A percentile compares a stretch with the other conserved stretches of the same genome.
These are phyloP conservation scores for Fusarium hainanense DNA, from an alignment of 2,329 filamentous ascomycete species.

Conservation along the genomic window DNA sequence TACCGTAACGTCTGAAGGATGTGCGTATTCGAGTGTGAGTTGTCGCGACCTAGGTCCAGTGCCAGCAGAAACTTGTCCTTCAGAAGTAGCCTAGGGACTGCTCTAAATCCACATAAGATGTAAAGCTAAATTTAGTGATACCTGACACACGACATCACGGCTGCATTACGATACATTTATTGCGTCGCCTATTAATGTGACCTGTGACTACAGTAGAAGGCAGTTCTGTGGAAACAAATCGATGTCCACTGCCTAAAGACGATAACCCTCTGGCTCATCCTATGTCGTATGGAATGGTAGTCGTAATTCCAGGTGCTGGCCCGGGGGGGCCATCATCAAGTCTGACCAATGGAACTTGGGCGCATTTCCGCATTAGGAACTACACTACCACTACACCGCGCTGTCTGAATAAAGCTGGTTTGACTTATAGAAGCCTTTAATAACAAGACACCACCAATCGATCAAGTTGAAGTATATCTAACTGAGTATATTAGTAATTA, in stretches of 20 bases:
- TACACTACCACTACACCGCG: neutral
- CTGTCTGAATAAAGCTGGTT: neutral
- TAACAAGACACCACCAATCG: neutral
- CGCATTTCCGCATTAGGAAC: conserved; percentile 25
- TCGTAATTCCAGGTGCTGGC: neutral
- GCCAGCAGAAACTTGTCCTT: neutral
- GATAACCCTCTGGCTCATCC: neutral
- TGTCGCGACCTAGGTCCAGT: neutral
- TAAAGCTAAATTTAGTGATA: neutral
- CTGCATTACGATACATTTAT: neutral
- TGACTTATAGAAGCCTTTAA: neutral
- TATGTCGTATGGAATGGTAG: neutral
- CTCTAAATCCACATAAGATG: neutral
- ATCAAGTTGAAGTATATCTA: neutral
- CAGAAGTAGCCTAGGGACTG: neutral
- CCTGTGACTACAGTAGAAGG: neutral
- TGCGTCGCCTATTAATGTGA: neutral
- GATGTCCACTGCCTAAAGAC: neutral
- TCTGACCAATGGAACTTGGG: conserved; percentile 25
- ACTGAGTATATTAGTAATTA: too few relatives aligned
- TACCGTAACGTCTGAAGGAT: neutral
- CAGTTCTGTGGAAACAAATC: neutral
- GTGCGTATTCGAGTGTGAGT: neutral
- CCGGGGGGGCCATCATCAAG: neutral
- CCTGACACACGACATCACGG: neutral